Evolutionary conservation across 2,329 filamentous ascomycete genomes (phyloP), one percentile per base, ranked within the genome.

Genomic region (Botrytis paeoniae): DNA sequence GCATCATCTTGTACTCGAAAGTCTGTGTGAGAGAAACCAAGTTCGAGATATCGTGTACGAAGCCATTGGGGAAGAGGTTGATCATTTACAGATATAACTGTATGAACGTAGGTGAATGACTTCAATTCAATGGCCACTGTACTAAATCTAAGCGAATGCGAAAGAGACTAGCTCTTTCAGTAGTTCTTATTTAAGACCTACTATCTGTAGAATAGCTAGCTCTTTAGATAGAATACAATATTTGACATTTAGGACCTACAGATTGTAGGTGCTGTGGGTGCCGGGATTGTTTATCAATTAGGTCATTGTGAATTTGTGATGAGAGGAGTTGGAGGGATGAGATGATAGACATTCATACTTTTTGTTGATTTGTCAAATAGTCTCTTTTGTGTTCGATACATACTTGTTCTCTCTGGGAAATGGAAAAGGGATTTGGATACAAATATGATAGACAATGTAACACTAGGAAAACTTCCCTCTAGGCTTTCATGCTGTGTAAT

Each of bases 31-130:
- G 18, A 39, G 25, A 57, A 57, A 22, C 16, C 25, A n/a, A 68
- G 64, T 14, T 39, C 48, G n/a, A 39, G 45, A 57, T 57, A 68
- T 14, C 25, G 64, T 6, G 48, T 39, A 37, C 64, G 45, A 39
- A 68, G 45, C 64, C 64, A 41, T 39, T 32, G 64, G 4, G 64
- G 64, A n/a, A 68, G 64, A 29, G 64, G 48, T 37, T 68, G 45
- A 20, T 68, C 64, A 7, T 39, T 41, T 14, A 68, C 4, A 1
- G 64, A 57, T 54, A 68, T 68, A 35, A 68, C 57, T n/a, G 45
- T 41, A n/a, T n/a, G n/a, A n/a, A n/a, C n/a, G n/a, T n/a, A n/a
- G n/a, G n/a, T n/a, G n/a, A n/a, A n/a, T n/a, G n/a, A n/a, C n/a
- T n/a, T n/a, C n/a, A n/a, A n/a, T n/a, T n/a, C n/a, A n/a, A n/a